Conservation (phyloP, 2,329 filamentous ascomycete genomes). For the Plenodomus lindquistii region DNA sequence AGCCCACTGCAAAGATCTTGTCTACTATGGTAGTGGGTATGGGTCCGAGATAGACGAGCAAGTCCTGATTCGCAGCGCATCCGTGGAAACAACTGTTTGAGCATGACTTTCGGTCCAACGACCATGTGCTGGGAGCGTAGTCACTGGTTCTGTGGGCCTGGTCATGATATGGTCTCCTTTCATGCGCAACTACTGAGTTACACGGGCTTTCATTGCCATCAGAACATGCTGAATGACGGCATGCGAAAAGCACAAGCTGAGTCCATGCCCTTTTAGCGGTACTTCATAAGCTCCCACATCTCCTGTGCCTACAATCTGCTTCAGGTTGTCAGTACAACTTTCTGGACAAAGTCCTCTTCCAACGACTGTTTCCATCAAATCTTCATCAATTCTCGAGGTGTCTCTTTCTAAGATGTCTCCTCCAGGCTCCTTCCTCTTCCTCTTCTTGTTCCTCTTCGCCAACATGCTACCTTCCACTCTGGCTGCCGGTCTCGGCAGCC, state of each 20-base stretch:
- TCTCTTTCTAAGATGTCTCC: not conserved
- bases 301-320: too few relatives aligned
- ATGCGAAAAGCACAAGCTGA: not conserved
- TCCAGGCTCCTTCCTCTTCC: not conserved
- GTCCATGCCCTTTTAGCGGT: not conserved
- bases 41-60: too few relatives aligned
- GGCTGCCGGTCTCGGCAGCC: constrained; percentile 13
- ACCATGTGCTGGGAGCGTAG: too few relatives aligned
- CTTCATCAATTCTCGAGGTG: not conserved
- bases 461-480: not conserved
- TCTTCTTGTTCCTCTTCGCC: not conserved
- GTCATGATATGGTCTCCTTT: not conserved
- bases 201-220: too few relatives aligned
- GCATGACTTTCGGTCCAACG: too few relatives aligned
- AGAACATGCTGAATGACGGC: not conserved
- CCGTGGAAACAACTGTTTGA: too few relatives aligned
- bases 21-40: too few relatives aligned
- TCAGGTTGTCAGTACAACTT: too few relatives aligned
- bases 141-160: too few relatives aligned
- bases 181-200: not conserved
- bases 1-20: too few relatives aligned
- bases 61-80: too few relatives aligned
- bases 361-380: not conserved
- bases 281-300: too few relatives aligned
- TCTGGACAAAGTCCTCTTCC: not conserved